These are phyloP conservation scores for Patellaria atrata DNA, from an alignment of 495 filamentous ascomycete genomes.

Conservation along the genomic window DNA sequence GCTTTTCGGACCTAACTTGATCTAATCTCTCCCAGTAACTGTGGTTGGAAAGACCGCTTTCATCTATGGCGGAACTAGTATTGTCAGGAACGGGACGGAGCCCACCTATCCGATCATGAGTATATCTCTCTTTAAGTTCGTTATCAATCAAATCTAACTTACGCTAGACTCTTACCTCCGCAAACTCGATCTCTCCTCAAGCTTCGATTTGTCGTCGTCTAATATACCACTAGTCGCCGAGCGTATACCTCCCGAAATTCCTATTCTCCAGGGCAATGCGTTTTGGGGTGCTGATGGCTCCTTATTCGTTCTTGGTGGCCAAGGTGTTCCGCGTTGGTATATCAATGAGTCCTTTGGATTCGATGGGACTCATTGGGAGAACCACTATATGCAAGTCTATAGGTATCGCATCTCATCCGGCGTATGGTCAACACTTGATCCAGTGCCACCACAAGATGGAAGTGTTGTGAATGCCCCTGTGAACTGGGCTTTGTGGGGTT, in stretches of 20 bases:
- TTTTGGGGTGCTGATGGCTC: slow-evolving; percentile 11
- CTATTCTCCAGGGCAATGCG: slow-evolving; percentile 1
- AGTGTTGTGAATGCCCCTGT: no score
- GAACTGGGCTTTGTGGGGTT: no score
- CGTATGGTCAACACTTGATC: no score
- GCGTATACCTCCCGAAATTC: slow-evolving; percentile 4
- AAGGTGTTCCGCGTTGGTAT: no score
- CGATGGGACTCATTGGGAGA: no score
- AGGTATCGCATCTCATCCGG: no score
- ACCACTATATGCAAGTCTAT: no score
- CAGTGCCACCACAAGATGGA: no score
- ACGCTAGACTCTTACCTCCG: slow-evolving; percentile 8
- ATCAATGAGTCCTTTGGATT: no score
- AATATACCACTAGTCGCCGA: slow-evolving; percentile 2
- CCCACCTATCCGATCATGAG: slow-evolving; percentile 1
- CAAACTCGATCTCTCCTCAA: slow-evolving; percentile 3
- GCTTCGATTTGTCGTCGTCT: not conserved
- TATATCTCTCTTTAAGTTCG: no score
- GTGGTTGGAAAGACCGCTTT: slow-evolving; percentile 3
- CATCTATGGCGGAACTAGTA: slow-evolving; percentile 8
- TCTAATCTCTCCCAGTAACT: slow-evolving; percentile 1
- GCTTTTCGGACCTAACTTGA: not conserved
- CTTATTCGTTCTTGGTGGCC: no score
- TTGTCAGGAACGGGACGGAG: slow-evolving; percentile 4
- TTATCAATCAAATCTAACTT: not conserved